phyloP scores from a whole-genome alignment of 495 filamentous ascomycete species.

The Cercophora sp. region DNA sequence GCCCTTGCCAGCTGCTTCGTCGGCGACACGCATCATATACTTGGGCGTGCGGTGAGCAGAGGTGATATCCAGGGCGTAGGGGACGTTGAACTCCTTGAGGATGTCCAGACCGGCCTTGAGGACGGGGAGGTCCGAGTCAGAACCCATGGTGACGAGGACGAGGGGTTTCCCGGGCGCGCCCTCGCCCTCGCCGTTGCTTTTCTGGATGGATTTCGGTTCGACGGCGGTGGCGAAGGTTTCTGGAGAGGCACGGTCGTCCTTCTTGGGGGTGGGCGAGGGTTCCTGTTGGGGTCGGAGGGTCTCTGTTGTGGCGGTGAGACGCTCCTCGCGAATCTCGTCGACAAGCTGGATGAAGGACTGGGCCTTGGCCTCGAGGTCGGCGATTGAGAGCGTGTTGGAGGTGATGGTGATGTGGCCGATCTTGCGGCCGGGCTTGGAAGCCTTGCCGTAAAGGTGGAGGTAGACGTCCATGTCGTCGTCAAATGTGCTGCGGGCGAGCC shows the following conservation, averaged over 20 bases:
- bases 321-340: constrained; percentile 61
- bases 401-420: constrained; percentile 91
- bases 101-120: constrained; percentile 74
- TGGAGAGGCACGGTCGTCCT: not conserved
- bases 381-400: constrained; percentile 58
- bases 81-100: constrained; percentile 69
- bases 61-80: constrained; percentile 76
- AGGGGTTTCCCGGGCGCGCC: constrained; percentile 39
- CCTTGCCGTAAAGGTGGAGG: constrained; percentile 92
- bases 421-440: constrained; percentile 79
- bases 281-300: constrained; percentile 24
- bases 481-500: constrained; percentile 59
- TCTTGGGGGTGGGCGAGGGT: constrained; percentile 12
- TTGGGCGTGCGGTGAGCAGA: constrained; percentile 90
- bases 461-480: constrained; percentile 41
- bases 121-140: constrained; percentile 83
- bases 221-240: not conserved
- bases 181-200: not conserved
- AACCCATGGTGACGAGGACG: constrained; percentile 90
- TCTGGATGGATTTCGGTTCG: not conserved
- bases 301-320: constrained; percentile 30
- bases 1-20: constrained; percentile 60
- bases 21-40: constrained; percentile 74
- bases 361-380: constrained; percentile 67
- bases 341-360: constrained; percentile 60